These are phyloP conservation scores for Micractinium conductrix DNA, from an alignment of 139 green algal species.

Conservation along the genomic window DNA sequence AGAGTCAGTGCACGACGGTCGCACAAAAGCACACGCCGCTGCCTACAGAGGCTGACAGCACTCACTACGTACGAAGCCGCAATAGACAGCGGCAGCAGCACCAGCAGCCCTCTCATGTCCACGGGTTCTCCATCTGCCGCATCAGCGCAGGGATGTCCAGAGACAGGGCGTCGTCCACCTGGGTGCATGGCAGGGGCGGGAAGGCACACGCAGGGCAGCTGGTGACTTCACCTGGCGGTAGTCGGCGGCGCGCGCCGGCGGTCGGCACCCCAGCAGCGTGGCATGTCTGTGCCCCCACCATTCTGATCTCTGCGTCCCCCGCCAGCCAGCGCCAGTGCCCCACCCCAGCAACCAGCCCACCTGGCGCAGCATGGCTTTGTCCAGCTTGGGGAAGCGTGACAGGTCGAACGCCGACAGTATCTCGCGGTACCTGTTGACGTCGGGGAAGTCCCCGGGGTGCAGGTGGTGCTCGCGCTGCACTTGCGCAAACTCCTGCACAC, in stretches of 20 bases:
- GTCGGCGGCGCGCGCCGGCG: too few relatives aligned
- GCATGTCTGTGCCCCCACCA: too few relatives aligned
- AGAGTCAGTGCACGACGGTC: too few relatives aligned
- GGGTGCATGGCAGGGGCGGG: neutral
- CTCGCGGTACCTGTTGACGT: slow-evolving; percentile 83
- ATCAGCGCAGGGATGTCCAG: slow-evolving; percentile 93
- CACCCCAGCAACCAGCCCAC: too few relatives aligned
- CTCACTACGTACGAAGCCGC: too few relatives aligned
- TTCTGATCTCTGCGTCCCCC: too few relatives aligned
- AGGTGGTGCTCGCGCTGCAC: slow-evolving; percentile 94
- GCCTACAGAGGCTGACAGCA: too few relatives aligned
- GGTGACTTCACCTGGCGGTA: neutral
- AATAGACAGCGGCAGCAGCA: too few relatives aligned
- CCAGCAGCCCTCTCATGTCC: too few relatives aligned
- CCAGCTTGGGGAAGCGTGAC: slow-evolving; percentile 78
- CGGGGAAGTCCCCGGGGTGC: slow-evolving; percentile 91
- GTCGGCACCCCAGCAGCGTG: too few relatives aligned
- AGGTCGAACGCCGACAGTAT: slow-evolving; percentile 90
- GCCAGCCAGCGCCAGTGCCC: too few relatives aligned
- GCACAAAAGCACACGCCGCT: too few relatives aligned
- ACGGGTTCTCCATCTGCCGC: slow-evolving; percentile 77
- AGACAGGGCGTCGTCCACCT: slow-evolving; percentile 83
- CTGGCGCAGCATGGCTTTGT: slow-evolving; percentile 63
- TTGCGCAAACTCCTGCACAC: slow-evolving; percentile 71
- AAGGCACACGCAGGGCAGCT: neutral